phyloP scores from a whole-genome alignment of 2,329 filamentous ascomycete species.

The Tolypocladium inflatum region DNA sequence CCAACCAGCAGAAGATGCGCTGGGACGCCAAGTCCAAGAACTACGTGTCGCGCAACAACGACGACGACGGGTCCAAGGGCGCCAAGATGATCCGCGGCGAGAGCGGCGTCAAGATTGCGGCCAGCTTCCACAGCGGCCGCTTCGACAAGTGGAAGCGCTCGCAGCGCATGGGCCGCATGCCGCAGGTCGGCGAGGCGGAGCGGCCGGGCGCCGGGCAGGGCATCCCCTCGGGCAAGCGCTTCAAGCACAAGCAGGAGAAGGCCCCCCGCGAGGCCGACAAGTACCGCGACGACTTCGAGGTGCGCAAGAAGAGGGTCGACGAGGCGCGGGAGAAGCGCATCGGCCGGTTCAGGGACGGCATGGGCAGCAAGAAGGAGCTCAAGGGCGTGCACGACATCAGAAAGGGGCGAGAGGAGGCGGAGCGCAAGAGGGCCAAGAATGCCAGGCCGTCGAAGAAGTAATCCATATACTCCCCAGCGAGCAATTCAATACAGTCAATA shows the following conservation, averaged over 20 bases:
- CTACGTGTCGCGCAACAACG: conserved; percentile 85
- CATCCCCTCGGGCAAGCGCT: conserved; percentile 38
- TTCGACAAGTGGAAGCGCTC: conserved; percentile 89
- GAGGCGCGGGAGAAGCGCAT: conserved; percentile 80
- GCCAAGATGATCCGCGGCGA: conserved; percentile 73
- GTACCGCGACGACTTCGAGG: conserved; percentile 81
- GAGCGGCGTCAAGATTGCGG: conserved; percentile 90
- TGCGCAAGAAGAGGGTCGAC: conserved; percentile 79
- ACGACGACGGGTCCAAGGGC: conserved; percentile 79
- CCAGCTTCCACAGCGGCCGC: conserved; percentile 83
- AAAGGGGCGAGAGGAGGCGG: conserved; percentile 68
- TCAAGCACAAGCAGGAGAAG: conserved; percentile 78
- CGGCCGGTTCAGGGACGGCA: conserved; percentile 63
- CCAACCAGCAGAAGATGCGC: conserved; percentile 67
- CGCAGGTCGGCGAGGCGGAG: conserved; percentile 77
- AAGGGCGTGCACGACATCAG: conserved; percentile 76
- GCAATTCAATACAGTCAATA: neutral
- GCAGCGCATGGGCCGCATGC: conserved; percentile 70
- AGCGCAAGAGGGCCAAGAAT: conserved; percentile 78
- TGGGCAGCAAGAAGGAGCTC: conserved; percentile 67
- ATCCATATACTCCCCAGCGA: neutral
- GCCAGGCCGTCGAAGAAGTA: conserved; percentile 57
- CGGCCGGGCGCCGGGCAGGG: conserved; percentile 21
- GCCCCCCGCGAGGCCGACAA: conserved; percentile 92
- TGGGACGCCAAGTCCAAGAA: conserved; percentile 98